Percentiles rank a stretch among this genome's conserved stretches.
These are phyloP conservation scores for Ophiosphaerella herpotricha DNA, from an alignment of 2,329 filamentous ascomycete genomes.

Conservation along the genomic window DNA sequence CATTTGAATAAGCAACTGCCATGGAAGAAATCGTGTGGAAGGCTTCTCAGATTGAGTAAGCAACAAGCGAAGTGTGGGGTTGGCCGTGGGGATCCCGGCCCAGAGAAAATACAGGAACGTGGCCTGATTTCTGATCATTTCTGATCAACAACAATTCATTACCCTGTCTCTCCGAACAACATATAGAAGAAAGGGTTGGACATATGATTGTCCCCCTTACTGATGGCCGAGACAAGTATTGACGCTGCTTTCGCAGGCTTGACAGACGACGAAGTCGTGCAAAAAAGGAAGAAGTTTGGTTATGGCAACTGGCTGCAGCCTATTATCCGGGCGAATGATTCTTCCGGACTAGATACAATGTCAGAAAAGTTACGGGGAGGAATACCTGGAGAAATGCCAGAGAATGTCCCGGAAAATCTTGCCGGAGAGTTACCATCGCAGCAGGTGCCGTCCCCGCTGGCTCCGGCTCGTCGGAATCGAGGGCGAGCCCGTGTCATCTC, in stretches of 20 bases:
- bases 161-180: neutral
- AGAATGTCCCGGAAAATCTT: too few relatives aligned
- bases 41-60: too few relatives aligned
- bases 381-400: too few relatives aligned
- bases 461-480: conserved; percentile 15
- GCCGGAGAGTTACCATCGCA: neutral
- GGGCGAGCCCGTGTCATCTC: conserved; percentile 25
- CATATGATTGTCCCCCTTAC: too few relatives aligned
- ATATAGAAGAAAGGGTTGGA: too few relatives aligned
- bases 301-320: conserved; percentile 17
- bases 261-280: neutral
- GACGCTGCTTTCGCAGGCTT: too few relatives aligned
- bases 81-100: neutral
- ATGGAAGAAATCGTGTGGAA: too few relatives aligned
- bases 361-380: too few relatives aligned
- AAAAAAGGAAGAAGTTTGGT: conserved; percentile 5
- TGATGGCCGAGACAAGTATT: too few relatives aligned
- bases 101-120: neutral
- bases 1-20: too few relatives aligned
- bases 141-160: neutral
- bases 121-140: conserved; percentile 4
- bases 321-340: conserved; percentile 10
- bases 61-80: too few relatives aligned
- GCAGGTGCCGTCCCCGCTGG: neutral
- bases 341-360: neutral